phyloP scores from a whole-genome alignment of 2,329 filamentous ascomycete genomes.

The Aphanoascus verrucosus region DNA sequence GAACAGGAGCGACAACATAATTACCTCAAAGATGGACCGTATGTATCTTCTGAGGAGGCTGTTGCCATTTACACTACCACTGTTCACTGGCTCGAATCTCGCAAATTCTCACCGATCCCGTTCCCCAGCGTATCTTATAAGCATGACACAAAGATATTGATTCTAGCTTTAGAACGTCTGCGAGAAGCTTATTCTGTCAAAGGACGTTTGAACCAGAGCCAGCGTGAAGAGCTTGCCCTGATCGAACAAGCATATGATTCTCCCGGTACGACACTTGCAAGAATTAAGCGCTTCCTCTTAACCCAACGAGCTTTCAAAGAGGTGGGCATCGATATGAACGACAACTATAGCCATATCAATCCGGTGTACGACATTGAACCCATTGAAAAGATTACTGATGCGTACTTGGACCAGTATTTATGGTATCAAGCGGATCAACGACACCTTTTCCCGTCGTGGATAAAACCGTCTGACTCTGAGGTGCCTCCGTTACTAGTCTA shows the following conservation, averaged over 20 bases:
- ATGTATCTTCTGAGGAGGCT: conserved; percentile 95
- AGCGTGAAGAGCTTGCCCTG: conserved; percentile 88
- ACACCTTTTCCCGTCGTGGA: conserved; percentile 95
- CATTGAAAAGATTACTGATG: conserved; percentile 98
- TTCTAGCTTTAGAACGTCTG: conserved; percentile 82
- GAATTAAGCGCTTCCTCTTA: conserved; percentile 94
- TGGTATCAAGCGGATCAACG: conserved; percentile 99
- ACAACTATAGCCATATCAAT: conserved; percentile 98
- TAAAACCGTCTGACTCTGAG: conserved; percentile 97
- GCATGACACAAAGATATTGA: conserved; percentile 97
- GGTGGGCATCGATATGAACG: conserved; percentile 99
- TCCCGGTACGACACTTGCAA: conserved; percentile 84
- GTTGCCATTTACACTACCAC: conserved; percentile 98
- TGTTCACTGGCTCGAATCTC: conserved; percentile 95
- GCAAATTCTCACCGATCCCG: conserved; percentile 96
- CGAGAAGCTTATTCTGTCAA: conserved; percentile 97
- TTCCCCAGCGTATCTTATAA: conserved; percentile 99
- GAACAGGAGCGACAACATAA: conserved; percentile 98
- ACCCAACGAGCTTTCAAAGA: conserved; percentile 98
- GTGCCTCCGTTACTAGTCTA: conserved; percentile 89
- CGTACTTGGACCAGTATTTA: conserved; percentile 93
- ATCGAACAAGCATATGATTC: conserved; percentile 99
- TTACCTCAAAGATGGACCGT: conserved; percentile 98
- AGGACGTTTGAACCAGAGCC: conserved; percentile 89
- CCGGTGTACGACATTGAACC: conserved; percentile 98